A percentile compares a stretch with the other conserved stretches of the same genome.
phyloP scores from a whole-genome alignment of 345 rosid genomes.

The Lumnitzera littorea region DNA sequence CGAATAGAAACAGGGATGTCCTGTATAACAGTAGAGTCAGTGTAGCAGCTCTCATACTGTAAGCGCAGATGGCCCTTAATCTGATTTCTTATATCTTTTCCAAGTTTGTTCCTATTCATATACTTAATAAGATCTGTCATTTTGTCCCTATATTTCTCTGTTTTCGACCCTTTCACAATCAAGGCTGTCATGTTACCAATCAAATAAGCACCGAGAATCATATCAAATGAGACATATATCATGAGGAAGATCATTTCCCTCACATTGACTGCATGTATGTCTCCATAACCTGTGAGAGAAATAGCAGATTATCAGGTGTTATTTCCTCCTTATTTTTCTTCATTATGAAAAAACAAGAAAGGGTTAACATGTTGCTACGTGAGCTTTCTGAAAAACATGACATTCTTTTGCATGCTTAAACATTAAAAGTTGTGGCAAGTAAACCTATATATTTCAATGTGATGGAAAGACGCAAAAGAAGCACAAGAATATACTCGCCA shows the following conservation, averaged over 20 bases:
- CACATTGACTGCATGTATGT: slow-evolving; percentile 86
- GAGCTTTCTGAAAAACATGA: no score
- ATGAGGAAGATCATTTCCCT: slow-evolving; percentile 97
- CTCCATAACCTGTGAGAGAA: slow-evolving; percentile 77
- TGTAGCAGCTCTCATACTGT: slow-evolving; percentile 79
- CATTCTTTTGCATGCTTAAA: no score
- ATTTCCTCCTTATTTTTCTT: slow-evolving; percentile 1
- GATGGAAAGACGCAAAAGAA: no score
- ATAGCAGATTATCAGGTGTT: not conserved
- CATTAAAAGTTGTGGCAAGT: no score
- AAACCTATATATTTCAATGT: no score
- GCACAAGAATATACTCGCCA: no score
- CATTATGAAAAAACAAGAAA: no score
- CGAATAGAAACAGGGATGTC: slow-evolving; percentile 88
- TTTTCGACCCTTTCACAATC: slow-evolving; percentile 96
- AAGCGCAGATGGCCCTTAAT: slow-evolving; percentile 70
- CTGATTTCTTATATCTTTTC: slow-evolving; percentile 58
- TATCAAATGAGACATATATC: slow-evolving; percentile 88
- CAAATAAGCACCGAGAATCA: slow-evolving; percentile 94
- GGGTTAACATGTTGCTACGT: no score
- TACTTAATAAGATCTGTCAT: slow-evolving; percentile 81
- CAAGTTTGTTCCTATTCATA: slow-evolving; percentile 81
- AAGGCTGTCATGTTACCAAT: slow-evolving; percentile 98
- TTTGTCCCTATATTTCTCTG: slow-evolving; percentile 89
- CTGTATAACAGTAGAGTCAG: slow-evolving; percentile 72